Base-by-base conservation (phyloP, 179 eudicot species). In the Spergularia azorica region DNA sequence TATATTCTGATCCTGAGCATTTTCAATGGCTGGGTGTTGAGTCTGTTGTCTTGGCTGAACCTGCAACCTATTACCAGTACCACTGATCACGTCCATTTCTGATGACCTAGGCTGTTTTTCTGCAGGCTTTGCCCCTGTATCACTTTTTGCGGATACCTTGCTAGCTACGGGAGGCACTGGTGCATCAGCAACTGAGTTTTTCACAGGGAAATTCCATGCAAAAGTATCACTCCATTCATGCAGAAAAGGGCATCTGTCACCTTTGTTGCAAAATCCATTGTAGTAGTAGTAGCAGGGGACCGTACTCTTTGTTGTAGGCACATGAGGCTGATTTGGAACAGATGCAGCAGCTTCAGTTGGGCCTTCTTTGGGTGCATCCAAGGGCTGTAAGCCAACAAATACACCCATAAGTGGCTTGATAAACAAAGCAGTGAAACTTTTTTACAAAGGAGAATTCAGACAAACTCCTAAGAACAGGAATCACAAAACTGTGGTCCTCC, bases 211-310 rank as follows among this genome's bases (percentile, higher is more conserved):
- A 70, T 91, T 88, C 75, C 32, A 79, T 52, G 80, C 58, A 32
- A 72, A 65, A 50, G 64, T 16, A 77, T 79, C 86, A 79, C 59
- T 71, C 63, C 83, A 80, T 48, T 83, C 87, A 72, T 91, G 94
- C 36, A 87, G 77, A 76, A 84, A 91, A 39, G 84, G 73, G 82
- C 94, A 91, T 71, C 16, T 70, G 73, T 86, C 90, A 57, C 89
- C 97, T 90, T 90, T 91, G 73, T 61, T 90, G 85, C 97, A 91
- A 77, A 82, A 86, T 20, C 88, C 88, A 59, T 76, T 88, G 76
- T 71, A 84, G 75, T 73, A 88, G 76, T 77, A 91, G 78, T 83
- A 88, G 84, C 97, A 91, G 9, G 90, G 92, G 74, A 85, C 87
- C 55, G 72, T 79, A 20, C 74, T 81, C 84, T 88, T 90, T 83